These are phyloP conservation scores for Mycena polygramma DNA, from an alignment of 768 basidiomycete species.

Conservation along the genomic window DNA sequence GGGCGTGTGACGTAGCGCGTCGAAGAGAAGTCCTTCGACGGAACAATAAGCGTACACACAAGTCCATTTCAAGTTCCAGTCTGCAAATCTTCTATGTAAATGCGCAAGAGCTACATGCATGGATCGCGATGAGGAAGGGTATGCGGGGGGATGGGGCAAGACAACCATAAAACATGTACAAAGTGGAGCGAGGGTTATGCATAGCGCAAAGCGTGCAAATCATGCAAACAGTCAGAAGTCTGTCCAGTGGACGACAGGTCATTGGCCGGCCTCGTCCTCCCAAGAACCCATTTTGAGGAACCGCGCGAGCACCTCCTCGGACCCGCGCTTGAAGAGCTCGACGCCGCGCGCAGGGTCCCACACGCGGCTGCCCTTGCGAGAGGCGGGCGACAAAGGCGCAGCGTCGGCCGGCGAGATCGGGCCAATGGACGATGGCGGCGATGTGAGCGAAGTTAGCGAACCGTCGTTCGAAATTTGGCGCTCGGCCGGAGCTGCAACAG, in stretches of 20 bases:
- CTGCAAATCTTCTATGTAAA: constrained; percentile 25
- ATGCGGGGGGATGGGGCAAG: constrained; percentile 14
- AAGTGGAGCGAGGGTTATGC: constrained; percentile 2
- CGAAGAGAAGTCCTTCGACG: not conserved
- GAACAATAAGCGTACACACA: not conserved
- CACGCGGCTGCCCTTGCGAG: constrained; percentile 69
- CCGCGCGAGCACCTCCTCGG: constrained; percentile 87
- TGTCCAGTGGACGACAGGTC: not conserved
- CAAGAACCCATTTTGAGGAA: constrained; percentile 86
- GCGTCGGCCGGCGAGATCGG: constrained; percentile 65
- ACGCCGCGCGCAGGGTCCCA: constrained; percentile 92
- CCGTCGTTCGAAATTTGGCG: constrained; percentile 66
- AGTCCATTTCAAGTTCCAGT: not conserved
- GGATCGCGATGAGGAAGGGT: constrained; percentile 18
- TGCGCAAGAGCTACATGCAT: constrained; percentile 30
- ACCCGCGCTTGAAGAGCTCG: constrained; percentile 88
- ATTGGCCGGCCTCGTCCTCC: constrained; percentile 61
- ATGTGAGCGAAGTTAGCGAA: constrained; percentile 58
- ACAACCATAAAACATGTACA: constrained; percentile 29
- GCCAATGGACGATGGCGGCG: constrained; percentile 69
- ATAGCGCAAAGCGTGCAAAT: constrained; percentile 9
- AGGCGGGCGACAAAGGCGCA: constrained; percentile 47
- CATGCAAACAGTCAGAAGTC: not conserved
- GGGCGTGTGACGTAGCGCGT: constrained; percentile 1
- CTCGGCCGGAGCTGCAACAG: constrained; percentile 41